A percentile compares a stretch with the other conserved stretches of the same genome.
Evolutionary conservation across 352 stramenopile genomes (phyloP).

Genomic region (Pythium plurisporium): DNA sequence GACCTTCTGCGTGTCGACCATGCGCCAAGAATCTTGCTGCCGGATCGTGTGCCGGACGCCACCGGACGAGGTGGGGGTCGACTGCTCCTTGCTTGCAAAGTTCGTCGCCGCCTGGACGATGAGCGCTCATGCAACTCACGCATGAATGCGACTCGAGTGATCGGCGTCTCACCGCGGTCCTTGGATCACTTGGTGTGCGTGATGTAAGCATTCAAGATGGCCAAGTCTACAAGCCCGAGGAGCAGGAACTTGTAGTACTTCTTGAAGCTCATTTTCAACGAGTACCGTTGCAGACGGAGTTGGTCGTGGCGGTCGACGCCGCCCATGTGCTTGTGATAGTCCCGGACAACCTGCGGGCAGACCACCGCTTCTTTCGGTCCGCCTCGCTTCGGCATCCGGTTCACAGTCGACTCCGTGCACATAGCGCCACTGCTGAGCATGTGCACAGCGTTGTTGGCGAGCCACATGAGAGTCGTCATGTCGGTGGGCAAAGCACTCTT

Average conservation of each 20-base stretch:
- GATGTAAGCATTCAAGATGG: constrained; percentile 22
- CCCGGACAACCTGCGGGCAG: constrained; percentile 6
- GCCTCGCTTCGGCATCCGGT: constrained; percentile 17
- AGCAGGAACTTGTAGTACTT: neutral
- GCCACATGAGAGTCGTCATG: constrained; percentile 22
- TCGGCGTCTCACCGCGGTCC: neutral
- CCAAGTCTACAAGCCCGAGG: neutral
- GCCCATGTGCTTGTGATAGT: constrained; percentile 18
- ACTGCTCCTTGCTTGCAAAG: neutral
- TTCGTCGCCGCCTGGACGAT: neutral
- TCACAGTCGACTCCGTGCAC: constrained; percentile 5
- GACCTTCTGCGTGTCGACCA: neutral
- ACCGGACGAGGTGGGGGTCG: neutral
- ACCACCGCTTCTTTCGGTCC: constrained; percentile 5
- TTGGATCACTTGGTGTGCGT: constrained; percentile 6
- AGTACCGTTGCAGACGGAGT: constrained; percentile 11
- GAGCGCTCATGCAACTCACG: constrained; percentile 6
- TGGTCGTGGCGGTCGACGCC: constrained; percentile 10
- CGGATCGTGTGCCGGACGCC: neutral
- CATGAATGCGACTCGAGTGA: constrained; percentile 2
- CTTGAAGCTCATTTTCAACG: constrained; percentile 8
- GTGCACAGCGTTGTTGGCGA: constrained; percentile 30
- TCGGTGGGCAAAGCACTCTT: neutral
- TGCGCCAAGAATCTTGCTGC: neutral
- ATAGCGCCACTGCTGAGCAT: constrained; percentile 22